Percentiles rank a stretch among this genome's conserved stretches.
These are phyloP conservation scores for Sporisorium sorghi DNA, from an alignment of 1,284 basidiomycete genomes.

Conservation along the genomic window DNA sequence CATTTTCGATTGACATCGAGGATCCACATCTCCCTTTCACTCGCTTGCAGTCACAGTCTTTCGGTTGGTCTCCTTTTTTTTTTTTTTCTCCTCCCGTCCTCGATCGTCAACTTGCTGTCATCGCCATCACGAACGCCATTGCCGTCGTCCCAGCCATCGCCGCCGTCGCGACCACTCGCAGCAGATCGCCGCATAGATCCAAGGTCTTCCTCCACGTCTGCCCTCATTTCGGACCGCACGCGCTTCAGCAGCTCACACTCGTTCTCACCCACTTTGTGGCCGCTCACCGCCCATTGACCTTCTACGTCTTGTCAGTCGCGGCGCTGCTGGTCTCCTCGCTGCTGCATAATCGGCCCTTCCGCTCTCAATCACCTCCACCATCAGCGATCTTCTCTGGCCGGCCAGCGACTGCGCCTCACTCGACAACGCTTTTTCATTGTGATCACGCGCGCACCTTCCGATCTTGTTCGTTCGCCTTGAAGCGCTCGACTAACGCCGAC, in stretches of 20 bases:
- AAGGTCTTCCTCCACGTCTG: too few species aligned
- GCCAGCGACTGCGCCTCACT: background rate
- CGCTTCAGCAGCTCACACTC: background rate
- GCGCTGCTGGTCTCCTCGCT: background rate
- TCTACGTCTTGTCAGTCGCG: background rate
- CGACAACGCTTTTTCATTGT: background rate
- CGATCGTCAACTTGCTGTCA: too few species aligned
- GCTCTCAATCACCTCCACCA: background rate
- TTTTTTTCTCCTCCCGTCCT: background rate
- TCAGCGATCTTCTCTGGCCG: background rate
- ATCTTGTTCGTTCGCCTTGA: background rate
- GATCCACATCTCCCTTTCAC: background rate
- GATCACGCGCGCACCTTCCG: background rate
- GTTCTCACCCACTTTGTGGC: background rate
- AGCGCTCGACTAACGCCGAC: background rate
- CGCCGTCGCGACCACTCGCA: background rate
- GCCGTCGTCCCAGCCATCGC: background rate
- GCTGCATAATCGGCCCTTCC: background rate
- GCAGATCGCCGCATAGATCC: too few species aligned
- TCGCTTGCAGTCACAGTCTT: background rate
- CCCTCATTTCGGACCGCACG: conserved; percentile 1
- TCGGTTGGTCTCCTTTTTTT: background rate
- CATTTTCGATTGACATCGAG: conserved; percentile 1
- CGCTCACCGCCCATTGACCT: background rate
- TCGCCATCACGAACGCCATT: too few species aligned